Conservation (phyloP, 1,139 yeast genomes). For the Zygosaccharomyces pseudobailii region DNA sequence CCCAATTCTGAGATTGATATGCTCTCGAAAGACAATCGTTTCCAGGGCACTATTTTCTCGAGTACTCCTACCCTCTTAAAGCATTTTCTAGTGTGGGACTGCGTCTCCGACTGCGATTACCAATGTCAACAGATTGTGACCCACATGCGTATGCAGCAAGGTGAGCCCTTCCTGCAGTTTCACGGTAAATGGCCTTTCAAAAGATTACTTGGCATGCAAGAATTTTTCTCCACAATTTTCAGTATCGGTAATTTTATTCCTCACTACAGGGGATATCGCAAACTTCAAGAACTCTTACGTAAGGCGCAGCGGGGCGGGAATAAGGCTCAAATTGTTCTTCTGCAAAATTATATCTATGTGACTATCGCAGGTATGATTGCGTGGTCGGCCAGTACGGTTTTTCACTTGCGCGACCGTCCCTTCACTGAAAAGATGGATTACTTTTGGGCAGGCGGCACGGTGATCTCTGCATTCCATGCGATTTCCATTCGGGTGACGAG, state of each 20-base stretch:
- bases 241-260: conserved; percentile 76
- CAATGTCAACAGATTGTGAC: conserved; percentile 81
- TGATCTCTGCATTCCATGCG: conserved; percentile 70
- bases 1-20: conserved; percentile 22
- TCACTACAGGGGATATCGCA: conserved; percentile 55
- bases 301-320: conserved; percentile 14
- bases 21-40: conserved; percentile 24
- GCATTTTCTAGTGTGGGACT: conserved; percentile 64
- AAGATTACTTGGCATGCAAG: conserved; percentile 74
- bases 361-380: conserved; percentile 71
- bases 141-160: conserved; percentile 41
- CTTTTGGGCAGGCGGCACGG: conserved; percentile 88
- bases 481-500: conserved; percentile 55
- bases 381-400: conserved; percentile 80
- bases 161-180: conserved; percentile 65
- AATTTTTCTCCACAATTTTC: conserved; percentile 74
- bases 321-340: conserved; percentile 15
- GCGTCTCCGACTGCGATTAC: conserved; percentile 83
- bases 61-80: conserved; percentile 32
- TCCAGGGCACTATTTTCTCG: conserved; percentile 35
- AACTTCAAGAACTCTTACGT: conserved; percentile 31
- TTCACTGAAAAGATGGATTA: conserved; percentile 84
- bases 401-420: conserved; percentile 78
- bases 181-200: conserved; percentile 97
- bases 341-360: conserved; percentile 27